Base-by-base conservation (phyloP, 768 basidiomycete genomes). In the Collybia nuda region DNA sequence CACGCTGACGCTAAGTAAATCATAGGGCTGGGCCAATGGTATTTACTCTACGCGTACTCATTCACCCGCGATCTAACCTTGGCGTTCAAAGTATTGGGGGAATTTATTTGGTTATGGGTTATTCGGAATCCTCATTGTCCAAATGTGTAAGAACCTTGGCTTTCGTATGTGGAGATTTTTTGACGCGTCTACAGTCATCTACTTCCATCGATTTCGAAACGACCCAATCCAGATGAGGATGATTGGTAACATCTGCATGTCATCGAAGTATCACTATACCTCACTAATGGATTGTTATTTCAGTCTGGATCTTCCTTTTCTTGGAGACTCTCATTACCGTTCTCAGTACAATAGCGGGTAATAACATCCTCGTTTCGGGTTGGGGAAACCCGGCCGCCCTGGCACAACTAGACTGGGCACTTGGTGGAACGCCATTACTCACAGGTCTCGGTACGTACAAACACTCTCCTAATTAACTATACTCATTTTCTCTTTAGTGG, bases 271-370 rank as follows among this genome's bases (percentile, higher is more conserved):
- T 6, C 22, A 21, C 17, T 2, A 18, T 23, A 26, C 24, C 24
- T 24, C 17, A 18, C 41, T 36, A 41, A 14, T n/a, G 37, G 22
- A 26, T 11, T 19, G 12, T 22, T 6, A 19, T 22, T 32, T 8
- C 28, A 62, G 60, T 62, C 6, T 60, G 58, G 60, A 18, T 24
- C 9, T 23, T 55, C 18, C 57, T 62, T 26, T 39, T 62, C 15
- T 26, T 54, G 5, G 60, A 62, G 18, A 55, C 51, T 21, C 18
- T 57, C 22, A 47, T 56, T 19, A 62, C 51, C 15, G 21, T 56
- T 17, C 52, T 62, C 38, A 23, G 43, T 11, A 56, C 54, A 3
- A 56, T 57, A 21, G 58, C 51, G 11, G 58, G 56, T 14, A 60
- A 58, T 56, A 47, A 54, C 24, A 22, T 29, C 2, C 53, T 52